A percentile compares a stretch with the other conserved stretches of the same genome.
These are phyloP conservation scores for Yamadazyma triangularis DNA, from an alignment of 1,139 yeast species.

Conservation along the genomic window DNA sequence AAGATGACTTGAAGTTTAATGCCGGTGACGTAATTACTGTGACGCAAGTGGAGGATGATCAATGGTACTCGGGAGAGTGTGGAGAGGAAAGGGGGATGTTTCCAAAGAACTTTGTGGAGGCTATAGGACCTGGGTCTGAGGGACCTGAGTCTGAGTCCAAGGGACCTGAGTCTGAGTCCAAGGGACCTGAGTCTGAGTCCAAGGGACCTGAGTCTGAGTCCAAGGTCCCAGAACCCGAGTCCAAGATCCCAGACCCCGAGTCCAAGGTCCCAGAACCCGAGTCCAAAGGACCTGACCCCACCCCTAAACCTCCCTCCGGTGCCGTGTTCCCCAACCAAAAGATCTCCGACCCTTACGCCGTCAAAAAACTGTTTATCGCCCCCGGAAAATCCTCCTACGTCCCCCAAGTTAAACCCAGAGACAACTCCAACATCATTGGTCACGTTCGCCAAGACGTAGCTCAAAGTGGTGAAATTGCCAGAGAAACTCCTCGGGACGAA, in stretches of 20 bases:
- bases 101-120: constrained; percentile 78
- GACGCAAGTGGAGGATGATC: constrained; percentile 77
- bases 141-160: constrained; percentile 4
- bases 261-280: background rate
- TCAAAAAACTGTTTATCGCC: constrained; percentile 37
- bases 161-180: background rate
- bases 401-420: constrained; percentile 41
- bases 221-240: background rate
- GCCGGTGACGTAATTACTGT: constrained; percentile 72
- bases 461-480: constrained; percentile 21
- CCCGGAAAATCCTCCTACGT: constrained; percentile 40
- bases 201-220: background rate
- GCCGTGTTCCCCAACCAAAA: constrained; percentile 24
- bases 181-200: background rate
- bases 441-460: constrained; percentile 26
- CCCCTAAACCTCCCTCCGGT: constrained; percentile 10
- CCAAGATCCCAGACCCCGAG: no score
- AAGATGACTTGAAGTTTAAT: constrained; percentile 74
- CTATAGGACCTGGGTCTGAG: constrained; percentile 8
- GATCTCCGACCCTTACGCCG: constrained; percentile 37
- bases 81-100: constrained; percentile 69
- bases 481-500: constrained; percentile 11
- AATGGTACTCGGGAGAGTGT: constrained; percentile 80
- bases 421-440: constrained; percentile 29
- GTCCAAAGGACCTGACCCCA: background rate